Evolutionary conservation across 495 filamentous ascomycete genomes (phyloP).

Genomic region (Tuber borchii): DNA sequence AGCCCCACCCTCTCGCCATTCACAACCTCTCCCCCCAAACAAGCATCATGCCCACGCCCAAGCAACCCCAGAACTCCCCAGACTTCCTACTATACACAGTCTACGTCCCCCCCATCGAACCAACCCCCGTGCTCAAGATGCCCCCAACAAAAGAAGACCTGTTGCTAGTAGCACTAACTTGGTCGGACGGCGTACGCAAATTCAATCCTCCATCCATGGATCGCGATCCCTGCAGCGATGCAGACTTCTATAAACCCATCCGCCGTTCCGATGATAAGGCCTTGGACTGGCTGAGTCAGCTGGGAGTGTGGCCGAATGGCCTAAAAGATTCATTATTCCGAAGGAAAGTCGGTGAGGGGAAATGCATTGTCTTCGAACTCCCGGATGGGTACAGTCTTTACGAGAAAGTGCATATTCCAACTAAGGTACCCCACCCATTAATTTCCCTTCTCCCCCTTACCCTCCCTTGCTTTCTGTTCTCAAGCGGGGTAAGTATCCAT

Average conservation of each 20-base stretch:
- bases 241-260: background rate
- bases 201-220: background rate
- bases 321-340: background rate
- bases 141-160: background rate
- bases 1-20: background rate
- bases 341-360: background rate
- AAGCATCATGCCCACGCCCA: background rate
- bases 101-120: background rate
- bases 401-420: background rate
- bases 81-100: background rate
- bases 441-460: background rate
- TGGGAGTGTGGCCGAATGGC: background rate
- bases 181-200: background rate
- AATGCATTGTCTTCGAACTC: background rate
- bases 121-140: background rate
- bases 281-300: background rate
- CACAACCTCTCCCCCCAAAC: background rate
- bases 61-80: background rate
- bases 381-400: slow-evolving; percentile 1
- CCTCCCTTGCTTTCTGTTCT: no score
- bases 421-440: background rate
- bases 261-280: background rate
- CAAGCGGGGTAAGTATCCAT: background rate
- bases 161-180: background rate
- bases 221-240: background rate